Conservation (phyloP, 1,139 yeast species). For the Ashbya aceris region DNA sequence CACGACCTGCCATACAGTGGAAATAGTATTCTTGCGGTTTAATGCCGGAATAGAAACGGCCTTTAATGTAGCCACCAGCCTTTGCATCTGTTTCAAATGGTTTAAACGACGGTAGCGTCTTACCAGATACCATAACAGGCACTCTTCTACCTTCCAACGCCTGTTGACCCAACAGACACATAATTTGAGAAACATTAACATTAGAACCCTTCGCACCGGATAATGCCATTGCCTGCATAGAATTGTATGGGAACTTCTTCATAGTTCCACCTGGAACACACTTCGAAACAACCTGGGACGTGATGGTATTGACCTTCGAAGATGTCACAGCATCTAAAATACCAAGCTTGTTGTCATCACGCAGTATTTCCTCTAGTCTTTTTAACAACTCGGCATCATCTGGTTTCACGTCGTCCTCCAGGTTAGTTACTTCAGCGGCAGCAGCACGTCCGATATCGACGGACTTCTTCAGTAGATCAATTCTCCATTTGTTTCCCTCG, state of each 20-base stretch:
- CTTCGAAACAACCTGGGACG: constrained; percentile 84
- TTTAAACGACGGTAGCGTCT: constrained; percentile 91
- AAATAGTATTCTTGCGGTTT: constrained; percentile 98
- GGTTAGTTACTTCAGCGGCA: constrained; percentile 88
- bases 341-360: constrained; percentile 89
- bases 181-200: constrained; percentile 96
- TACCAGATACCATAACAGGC: constrained; percentile 98
- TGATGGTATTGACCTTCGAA: constrained; percentile 83
- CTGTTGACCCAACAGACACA: constrained; percentile 98
- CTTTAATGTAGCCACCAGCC: constrained; percentile 97
- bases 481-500: constrained; percentile 88
- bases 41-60: constrained; percentile 95
- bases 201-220: constrained; percentile 99
- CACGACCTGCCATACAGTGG: constrained; percentile 99
- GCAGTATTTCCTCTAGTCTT: constrained; percentile 86
- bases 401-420: constrained; percentile 46
- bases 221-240: constrained; percentile 98
- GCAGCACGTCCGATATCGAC: constrained; percentile 82
- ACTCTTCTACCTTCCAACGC: constrained; percentile 99
- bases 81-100: constrained; percentile 95
- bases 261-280: constrained; percentile 96
- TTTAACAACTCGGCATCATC: constrained; percentile 71
- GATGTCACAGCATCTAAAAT: constrained; percentile 94
- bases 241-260: constrained; percentile 89
- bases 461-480: constrained; percentile 66